A percentile compares a stretch with the other conserved stretches of the same genome.
Conservation (phyloP, 2,329 filamentous ascomycete species). For the Didymella keratinophila region DNA sequence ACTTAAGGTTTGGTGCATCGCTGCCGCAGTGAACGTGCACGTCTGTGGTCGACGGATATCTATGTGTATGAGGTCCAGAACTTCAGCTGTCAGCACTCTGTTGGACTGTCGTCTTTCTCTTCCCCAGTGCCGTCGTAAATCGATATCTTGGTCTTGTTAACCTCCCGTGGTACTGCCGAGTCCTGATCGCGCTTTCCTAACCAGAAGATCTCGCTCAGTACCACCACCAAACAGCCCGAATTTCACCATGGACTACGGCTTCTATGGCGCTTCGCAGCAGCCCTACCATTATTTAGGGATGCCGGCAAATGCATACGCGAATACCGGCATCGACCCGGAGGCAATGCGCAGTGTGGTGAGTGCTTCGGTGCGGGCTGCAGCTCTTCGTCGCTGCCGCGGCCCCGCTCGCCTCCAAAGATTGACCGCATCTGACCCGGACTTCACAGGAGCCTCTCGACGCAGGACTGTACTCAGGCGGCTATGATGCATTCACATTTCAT, state of each 20-base stretch:
- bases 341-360: conserved; percentile 46
- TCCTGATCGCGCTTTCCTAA: background rate
- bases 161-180: conserved; percentile 17
- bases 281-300: conserved; percentile 60
- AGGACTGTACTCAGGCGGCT: conserved; percentile 39
- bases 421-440: conserved; percentile 33
- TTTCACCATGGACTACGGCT: conserved; percentile 64
- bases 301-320: conserved; percentile 48
- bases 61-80: conserved; percentile 26
- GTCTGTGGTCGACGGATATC: conserved; percentile 22
- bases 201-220: conserved; percentile 1
- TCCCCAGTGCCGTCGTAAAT: background rate
- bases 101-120: background rate
- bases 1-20: conserved; percentile 18
- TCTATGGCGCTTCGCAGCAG: conserved; percentile 57
- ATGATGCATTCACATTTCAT: conserved; percentile 44
- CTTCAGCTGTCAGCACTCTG: conserved; percentile 24
- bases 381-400: conserved; percentile 3
- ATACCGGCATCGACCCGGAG: conserved; percentile 49
- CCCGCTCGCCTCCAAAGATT: conserved; percentile 19
- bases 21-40: conserved; percentile 29
- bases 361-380: conserved; percentile 21
- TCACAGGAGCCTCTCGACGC: conserved; percentile 56
- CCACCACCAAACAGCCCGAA: conserved; percentile 10
- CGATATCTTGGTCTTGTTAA: conserved; percentile 1